These are phyloP conservation scores for Naganishia liquefaciens DNA, from an alignment of 1,284 basidiomycete species.

Conservation along the genomic window DNA sequence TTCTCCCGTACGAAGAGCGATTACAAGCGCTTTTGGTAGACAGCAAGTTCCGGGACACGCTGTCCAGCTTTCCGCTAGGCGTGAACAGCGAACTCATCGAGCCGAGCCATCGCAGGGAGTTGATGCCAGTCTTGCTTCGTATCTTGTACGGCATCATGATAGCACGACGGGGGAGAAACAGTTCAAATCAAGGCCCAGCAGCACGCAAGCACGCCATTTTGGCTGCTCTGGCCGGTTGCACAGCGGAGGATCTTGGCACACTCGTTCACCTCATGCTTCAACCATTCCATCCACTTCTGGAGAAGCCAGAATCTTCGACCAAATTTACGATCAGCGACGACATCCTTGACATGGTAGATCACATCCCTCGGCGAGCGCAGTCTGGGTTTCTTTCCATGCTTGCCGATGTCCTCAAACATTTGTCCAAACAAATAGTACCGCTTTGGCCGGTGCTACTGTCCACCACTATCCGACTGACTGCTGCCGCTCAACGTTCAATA, in stretches of 20 bases:
- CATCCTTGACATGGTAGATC: constrained; percentile 20
- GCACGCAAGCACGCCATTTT: constrained; percentile 79
- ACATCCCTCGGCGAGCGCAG: constrained; percentile 62
- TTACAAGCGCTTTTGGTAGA: constrained; percentile 77
- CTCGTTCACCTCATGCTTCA: constrained; percentile 90
- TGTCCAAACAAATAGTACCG: constrained; percentile 68
- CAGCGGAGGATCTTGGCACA: constrained; percentile 70
- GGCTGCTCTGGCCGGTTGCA: constrained; percentile 68
- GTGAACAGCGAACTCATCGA: constrained; percentile 60
- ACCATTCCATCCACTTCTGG: constrained; percentile 59
- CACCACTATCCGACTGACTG: constrained; percentile 66
- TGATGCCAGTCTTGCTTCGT: constrained; percentile 74
- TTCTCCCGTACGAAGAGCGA: constrained; percentile 68
- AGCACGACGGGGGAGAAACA: constrained; percentile 71
- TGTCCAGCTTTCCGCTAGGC: constrained; percentile 70
- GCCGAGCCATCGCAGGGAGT: constrained; percentile 63
- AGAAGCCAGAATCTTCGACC: constrained; percentile 41
- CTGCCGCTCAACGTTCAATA: constrained; percentile 65
- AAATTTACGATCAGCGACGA: constrained; percentile 29
- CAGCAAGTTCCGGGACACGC: constrained; percentile 82
- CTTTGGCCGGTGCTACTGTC: constrained; percentile 75
- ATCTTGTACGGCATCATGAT: constrained; percentile 88
- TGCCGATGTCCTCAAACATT: constrained; percentile 75
- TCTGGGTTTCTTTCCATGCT: constrained; percentile 80
- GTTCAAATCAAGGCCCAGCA: constrained; percentile 60